Base-by-base conservation (phyloP, 768 basidiomycete genomes). In the Xanthoconium purpureum region DNA sequence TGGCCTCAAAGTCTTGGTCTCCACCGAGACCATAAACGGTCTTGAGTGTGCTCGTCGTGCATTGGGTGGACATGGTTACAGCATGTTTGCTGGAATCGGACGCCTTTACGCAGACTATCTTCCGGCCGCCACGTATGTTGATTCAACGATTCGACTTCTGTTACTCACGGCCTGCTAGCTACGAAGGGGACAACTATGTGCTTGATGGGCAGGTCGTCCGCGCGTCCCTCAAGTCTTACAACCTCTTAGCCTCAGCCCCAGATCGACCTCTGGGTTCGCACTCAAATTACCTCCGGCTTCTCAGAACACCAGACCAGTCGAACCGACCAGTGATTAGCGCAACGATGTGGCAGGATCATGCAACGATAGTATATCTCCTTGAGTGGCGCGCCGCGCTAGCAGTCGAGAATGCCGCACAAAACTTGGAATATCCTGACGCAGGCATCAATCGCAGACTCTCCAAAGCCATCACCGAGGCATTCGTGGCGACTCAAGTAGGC, bases 101-200 rank as follows among this genome's bases (percentile, higher is more conserved):
- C 70, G 77, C 37, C 50, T 86, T 1, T 88, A 88, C 59, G 84
- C 83, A 5, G 82, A 87, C 66, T 82, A 83, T 58, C 73, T 88
- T 3, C 87, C 88, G 0, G 77, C 79, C 50, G 80, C 77, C 28
- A 89, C 88, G 83, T 87, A 63, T 11, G 81, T 74, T 24, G 39
- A 24, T 28, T 45, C 18, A 14, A 36, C 20, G 5, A 46, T n/a
- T 15, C 17, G 17, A 36, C 29, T 10, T 35, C 28, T 15, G 7
- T 37, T 32, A 4, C 20, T 63, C 40, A 65, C 33, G 38, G 17
- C 33, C 11, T 42, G 0, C 7, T 57, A 87, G 86, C 3, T 89
- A 81, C 59, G 89, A 91, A 72, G 88, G 89, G 14, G 89, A 91
- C 64, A 91, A 91, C 65, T 90, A 80, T 57, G 85, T 90, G 6